Evolutionary conservation across 2,329 filamentous ascomycete genomes (phyloP).

Genomic region (Fusarium hainanense): DNA sequence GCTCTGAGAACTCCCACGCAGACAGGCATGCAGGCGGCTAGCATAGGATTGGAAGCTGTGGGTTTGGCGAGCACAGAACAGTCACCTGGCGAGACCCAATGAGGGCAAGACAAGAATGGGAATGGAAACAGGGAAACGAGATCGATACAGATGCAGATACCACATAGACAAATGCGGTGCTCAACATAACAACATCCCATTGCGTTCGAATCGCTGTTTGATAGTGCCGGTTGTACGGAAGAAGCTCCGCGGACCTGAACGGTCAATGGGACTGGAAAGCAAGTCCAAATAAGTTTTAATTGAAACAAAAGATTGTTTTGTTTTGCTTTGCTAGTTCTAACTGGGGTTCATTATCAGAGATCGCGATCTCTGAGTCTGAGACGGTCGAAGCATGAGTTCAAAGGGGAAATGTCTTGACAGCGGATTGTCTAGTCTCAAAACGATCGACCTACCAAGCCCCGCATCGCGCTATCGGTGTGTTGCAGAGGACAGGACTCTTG

Average conservation of each 20-base stretch:
- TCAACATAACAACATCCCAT: conserved; percentile 10
- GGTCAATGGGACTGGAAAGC: background rate
- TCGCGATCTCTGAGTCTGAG: conserved; percentile 30
- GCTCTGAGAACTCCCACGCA: conserved; percentile 7
- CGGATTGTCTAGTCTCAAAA: conserved; percentile 32
- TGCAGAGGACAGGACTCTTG: conserved; percentile 14
- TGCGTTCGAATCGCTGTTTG: conserved; percentile 7
- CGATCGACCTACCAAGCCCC: conserved; percentile 23
- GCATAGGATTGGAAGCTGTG: conserved; percentile 20
- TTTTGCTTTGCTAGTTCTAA: background rate
- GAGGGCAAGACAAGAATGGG: conserved; percentile 1
- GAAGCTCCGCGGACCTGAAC: conserved; percentile 22
- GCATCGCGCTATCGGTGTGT: conserved; percentile 31
- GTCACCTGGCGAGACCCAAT: conserved; percentile 2
- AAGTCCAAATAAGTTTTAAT: background rate
- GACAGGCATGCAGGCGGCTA: conserved; percentile 15
- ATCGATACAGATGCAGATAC: background rate
- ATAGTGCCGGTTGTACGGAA: conserved; percentile 25
- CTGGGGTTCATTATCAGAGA: conserved; percentile 10
- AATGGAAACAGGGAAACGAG: conserved; percentile 36
- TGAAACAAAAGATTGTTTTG: conserved; percentile 19
- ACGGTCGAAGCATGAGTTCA: conserved; percentile 25
- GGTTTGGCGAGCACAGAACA: conserved; percentile 8
- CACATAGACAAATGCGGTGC: conserved; percentile 20
- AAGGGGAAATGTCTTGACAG: conserved; percentile 24